phyloP scores from a whole-genome alignment of 352 stramenopile genomes.

The Pythium phragmiticola region DNA sequence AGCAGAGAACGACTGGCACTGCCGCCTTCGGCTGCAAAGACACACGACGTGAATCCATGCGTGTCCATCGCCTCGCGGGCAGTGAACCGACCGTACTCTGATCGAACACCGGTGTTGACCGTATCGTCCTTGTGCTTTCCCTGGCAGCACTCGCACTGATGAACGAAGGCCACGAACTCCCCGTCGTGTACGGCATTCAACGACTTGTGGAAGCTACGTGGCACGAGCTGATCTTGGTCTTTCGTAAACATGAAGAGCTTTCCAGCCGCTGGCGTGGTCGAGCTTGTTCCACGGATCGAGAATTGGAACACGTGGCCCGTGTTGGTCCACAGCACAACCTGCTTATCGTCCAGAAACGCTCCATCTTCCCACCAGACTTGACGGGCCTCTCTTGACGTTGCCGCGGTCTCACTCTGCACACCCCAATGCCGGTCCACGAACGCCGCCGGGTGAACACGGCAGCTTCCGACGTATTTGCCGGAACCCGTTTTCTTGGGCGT shows the following conservation, averaged over 20 bases:
- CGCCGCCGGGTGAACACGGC: constrained; percentile 39
- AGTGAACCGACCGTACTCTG: not conserved
- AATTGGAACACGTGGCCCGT: constrained; percentile 70
- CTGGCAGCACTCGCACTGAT: constrained; percentile 59
- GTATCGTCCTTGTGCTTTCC: not conserved
- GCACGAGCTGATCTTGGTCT: constrained; percentile 76
- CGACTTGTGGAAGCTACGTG: constrained; percentile 66
- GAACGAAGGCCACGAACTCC: constrained; percentile 50
- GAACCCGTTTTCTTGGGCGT: constrained; percentile 30
- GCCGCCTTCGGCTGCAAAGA: constrained; percentile 18
- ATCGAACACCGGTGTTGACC: constrained; percentile 1
- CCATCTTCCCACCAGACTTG: constrained; percentile 55
- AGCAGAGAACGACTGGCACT: constrained; percentile 12
- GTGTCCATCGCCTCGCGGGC: constrained; percentile 2
- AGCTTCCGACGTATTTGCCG: constrained; percentile 48
- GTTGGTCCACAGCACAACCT: constrained; percentile 70
- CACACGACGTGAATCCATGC: constrained; percentile 52
- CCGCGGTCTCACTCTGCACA: not conserved
- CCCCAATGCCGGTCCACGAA: constrained; percentile 22
- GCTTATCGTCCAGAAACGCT: constrained; percentile 59
- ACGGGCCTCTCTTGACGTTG: not conserved
- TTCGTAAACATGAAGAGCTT: constrained; percentile 87
- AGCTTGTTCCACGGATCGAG: constrained; percentile 24
- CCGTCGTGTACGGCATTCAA: constrained; percentile 51
- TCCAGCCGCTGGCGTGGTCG: constrained; percentile 27